Conservation (phyloP, 163 green algal genomes). For the Chlamydomonas reinhardtii region DNA sequence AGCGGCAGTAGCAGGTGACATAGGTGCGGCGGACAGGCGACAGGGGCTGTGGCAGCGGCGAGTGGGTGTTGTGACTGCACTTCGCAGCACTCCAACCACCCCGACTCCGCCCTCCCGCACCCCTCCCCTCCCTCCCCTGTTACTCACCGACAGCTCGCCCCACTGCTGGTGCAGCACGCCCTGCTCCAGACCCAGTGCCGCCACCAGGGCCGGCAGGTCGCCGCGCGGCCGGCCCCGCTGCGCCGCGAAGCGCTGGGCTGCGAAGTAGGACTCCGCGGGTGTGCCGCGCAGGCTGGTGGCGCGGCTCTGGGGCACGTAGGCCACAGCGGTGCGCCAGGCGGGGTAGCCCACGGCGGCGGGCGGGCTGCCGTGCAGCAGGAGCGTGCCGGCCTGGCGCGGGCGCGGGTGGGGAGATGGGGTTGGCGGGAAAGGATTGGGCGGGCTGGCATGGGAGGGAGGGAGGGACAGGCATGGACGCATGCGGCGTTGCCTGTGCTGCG, state of each 20-base stretch:
- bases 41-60: not conserved
- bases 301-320: slow-evolving; percentile 81
- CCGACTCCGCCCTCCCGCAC: not conserved
- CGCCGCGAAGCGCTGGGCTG: slow-evolving; percentile 62
- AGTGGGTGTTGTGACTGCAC: too few relatives aligned
- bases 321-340: slow-evolving; percentile 68
- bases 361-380: slow-evolving; percentile 69
- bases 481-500: too few relatives aligned
- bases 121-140: not conserved
- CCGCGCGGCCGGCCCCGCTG: slow-evolving; percentile 72
- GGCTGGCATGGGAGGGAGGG: not conserved
- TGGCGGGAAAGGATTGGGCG: not conserved
- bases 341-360: slow-evolving; percentile 75
- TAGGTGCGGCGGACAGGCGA: not conserved
- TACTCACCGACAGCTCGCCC: slow-evolving; percentile 82
- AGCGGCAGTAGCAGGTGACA: too few relatives aligned
- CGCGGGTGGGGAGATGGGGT: not conserved
- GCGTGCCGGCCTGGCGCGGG: slow-evolving; percentile 61
- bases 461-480: too few relatives aligned
- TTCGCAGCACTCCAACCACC: not conserved
- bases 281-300: slow-evolving; percentile 76
- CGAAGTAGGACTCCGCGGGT: slow-evolving; percentile 75
- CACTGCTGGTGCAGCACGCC: slow-evolving; percentile 81
- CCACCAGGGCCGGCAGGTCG: slow-evolving; percentile 76
- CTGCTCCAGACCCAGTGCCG: slow-evolving; percentile 81